Evolutionary conservation across 495 filamentous ascomycete species (phyloP), one percentile per base, ranked within the genome.

Genomic region (Aspergillus funiculosus): DNA sequence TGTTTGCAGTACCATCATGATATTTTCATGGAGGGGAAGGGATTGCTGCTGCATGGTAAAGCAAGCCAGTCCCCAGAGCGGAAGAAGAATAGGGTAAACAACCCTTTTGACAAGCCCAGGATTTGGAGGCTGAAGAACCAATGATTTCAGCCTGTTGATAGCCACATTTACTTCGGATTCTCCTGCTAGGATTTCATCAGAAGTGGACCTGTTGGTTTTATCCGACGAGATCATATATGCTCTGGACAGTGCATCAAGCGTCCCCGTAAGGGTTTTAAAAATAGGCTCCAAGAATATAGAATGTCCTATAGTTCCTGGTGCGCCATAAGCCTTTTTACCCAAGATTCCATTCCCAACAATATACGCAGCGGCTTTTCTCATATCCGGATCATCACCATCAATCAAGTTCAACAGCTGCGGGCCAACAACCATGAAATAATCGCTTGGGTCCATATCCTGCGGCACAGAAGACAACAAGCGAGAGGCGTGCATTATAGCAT

Each of bases 321-420:
- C 83, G 5, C 87, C 86, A 53, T 75, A 79, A 19, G 73, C 62
- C 39, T 77, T 81, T 43, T 79, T 80, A 0, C 80, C 79, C 36
- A 92, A 57, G 14, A 90, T 80, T 1, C 85, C 84, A 54, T 80
- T 83, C 0, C 82, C 85, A 42, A 89, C 82, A 31, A 86, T 75
- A 57, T 87, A 87, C 0, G 83, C 77, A 3, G 81, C 82, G 5
- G 76, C 81, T 51, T 74, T 83, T 44, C 64, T 72, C 48, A 90
- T 63, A 54, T 88, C 85, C 4, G 63, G 70, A 20, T 80, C 77
- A 21, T 70, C 65, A 1, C 82, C 82, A 53, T 87, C 83, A 15
- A 92, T 73, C 10, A 90, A 69, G 24, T 58, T 53, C 14, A 85
- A 62, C 9, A 92, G 68, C 52, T 89, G 85, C 6, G 82, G 79